Base-by-base conservation (phyloP, 768 basidiomycete genomes). In the Leccinellum albellum region DNA sequence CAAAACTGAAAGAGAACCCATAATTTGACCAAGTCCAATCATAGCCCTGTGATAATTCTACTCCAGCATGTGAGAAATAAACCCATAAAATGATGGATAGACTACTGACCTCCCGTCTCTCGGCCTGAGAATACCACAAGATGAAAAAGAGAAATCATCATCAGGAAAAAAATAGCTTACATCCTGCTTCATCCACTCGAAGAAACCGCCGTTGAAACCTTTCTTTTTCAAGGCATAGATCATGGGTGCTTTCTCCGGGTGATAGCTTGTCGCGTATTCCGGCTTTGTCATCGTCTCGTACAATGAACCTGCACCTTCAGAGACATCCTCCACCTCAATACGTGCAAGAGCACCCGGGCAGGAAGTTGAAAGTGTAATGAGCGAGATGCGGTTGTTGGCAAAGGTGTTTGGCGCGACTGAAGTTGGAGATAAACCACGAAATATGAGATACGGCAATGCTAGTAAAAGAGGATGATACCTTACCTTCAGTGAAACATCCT, bases 331-430 rank as follows among this genome's bases (percentile, higher is more conserved):
- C 10, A 42, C 40, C 20, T 42, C 40, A 20, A 42, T 42, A 20
- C 40, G 40, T 5, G 40, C 40, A n/a, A 42, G 40, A 42, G 40
- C 40, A 42, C 40, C 40, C 20, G 40, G n/a, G 17, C 0, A 42
- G 21, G 52, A 65, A 29, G 8, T 51, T 12, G 65, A 63, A 42
- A 56, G 60, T 8, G 69, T 62, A 1, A 68, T 47, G 9, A 71
- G 63, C 3, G 73, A 74, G 26, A 73, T 61, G n/a, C 70, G 73
- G 45, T 70, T 74, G 52, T 74, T 74, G 12, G 71, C 67, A 57
- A 71, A 74, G 0, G 54, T 54, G 17, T 72, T 64, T 9, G 61
- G 61, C 9, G 60, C 51, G 7, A 74, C 72, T 69, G 15, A 28
- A 35, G 24, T 37, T 3, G 50, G 8, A n/a, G 2, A 24, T 33